phyloP scores from a whole-genome alignment of 768 basidiomycete species.

The Lentinula aciculospora region DNA sequence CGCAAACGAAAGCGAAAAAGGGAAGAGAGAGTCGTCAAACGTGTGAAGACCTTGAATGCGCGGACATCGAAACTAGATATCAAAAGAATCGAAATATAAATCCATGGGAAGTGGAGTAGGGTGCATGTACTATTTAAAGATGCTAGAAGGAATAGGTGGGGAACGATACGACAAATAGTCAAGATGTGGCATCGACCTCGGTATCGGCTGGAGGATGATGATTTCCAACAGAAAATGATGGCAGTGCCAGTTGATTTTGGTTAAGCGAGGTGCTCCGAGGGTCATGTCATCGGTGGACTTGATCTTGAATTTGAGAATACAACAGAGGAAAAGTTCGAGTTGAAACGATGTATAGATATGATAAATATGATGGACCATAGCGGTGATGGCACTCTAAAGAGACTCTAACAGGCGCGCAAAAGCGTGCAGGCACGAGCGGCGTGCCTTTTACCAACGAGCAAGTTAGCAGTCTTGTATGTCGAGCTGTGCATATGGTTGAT shows the following conservation, averaged over 20 bases:
- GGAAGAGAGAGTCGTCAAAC: neutral
- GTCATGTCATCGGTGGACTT: neutral
- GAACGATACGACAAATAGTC: too few relatives aligned
- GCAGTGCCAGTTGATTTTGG: neutral
- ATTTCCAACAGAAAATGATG: neutral
- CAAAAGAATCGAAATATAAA: neutral
- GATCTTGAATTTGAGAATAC: neutral
- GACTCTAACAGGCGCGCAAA: slow-evolving; percentile 48
- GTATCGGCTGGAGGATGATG: neutral
- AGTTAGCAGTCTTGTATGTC: slow-evolving; percentile 78
- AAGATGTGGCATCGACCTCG: too few relatives aligned
- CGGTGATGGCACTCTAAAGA: neutral
- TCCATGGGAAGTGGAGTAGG: neutral
- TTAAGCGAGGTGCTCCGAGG: too few relatives aligned
- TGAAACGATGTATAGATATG: neutral
- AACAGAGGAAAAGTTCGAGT: neutral
- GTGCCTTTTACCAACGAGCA: slow-evolving; percentile 60
- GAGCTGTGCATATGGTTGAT: slow-evolving; percentile 85
- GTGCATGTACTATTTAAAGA: neutral
- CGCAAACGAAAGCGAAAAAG: neutral
- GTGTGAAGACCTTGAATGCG: neutral
- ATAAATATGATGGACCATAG: slow-evolving; percentile 2
- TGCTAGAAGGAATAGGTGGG: neutral
- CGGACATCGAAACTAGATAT: neutral
- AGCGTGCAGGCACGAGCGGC: slow-evolving; percentile 52